Conservation (phyloP, 108 stramenopile species). For the Cyclotella sp. region DNA sequence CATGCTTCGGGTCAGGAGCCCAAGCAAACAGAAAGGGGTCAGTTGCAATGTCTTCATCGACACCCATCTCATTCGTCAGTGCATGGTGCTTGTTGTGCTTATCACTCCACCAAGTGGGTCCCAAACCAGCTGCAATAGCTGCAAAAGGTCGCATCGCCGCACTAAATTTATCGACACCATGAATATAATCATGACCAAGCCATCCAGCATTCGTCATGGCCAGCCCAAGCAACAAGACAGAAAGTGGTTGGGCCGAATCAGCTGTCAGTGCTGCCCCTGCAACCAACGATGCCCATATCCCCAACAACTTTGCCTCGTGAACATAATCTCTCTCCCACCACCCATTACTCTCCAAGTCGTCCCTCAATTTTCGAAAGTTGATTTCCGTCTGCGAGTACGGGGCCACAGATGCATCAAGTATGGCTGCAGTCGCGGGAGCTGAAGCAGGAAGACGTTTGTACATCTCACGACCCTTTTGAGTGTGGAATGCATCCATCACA, state of each 20-base stretch:
- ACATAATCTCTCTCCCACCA: slow-evolving; percentile 90
- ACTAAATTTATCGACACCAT: slow-evolving; percentile 83
- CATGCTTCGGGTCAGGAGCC: slow-evolving; percentile 84
- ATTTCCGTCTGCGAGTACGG: slow-evolving; percentile 71
- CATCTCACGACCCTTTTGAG: slow-evolving; percentile 79
- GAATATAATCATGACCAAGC: slow-evolving; percentile 94
- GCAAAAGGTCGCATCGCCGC: slow-evolving; percentile 71
- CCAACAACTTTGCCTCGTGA: slow-evolving; percentile 78
- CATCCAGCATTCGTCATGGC: slow-evolving; percentile 91
- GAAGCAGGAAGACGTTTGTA: slow-evolving; percentile 77
- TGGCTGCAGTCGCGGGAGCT: slow-evolving; percentile 27
- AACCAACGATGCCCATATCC: slow-evolving; percentile 72
- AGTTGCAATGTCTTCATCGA: slow-evolving; percentile 93
- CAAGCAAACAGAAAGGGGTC: slow-evolving; percentile 91
- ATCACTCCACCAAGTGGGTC: slow-evolving; percentile 87
- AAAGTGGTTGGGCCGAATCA: slow-evolving; percentile 54
- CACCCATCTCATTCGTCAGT: slow-evolving; percentile 90
- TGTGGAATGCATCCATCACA: slow-evolving; percentile 94
- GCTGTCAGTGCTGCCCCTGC: slow-evolving; percentile 63
- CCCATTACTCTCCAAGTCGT: slow-evolving; percentile 80
- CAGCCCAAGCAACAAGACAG: slow-evolving; percentile 62
- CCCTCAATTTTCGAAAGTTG: slow-evolving; percentile 82
- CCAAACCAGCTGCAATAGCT: slow-evolving; percentile 76
- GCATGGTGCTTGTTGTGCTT: slow-evolving; percentile 94
- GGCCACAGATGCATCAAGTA: slow-evolving; percentile 54